phyloP scores from a whole-genome alignment of 768 basidiomycete species.

The Kwoniella mangroviensis region DNA sequence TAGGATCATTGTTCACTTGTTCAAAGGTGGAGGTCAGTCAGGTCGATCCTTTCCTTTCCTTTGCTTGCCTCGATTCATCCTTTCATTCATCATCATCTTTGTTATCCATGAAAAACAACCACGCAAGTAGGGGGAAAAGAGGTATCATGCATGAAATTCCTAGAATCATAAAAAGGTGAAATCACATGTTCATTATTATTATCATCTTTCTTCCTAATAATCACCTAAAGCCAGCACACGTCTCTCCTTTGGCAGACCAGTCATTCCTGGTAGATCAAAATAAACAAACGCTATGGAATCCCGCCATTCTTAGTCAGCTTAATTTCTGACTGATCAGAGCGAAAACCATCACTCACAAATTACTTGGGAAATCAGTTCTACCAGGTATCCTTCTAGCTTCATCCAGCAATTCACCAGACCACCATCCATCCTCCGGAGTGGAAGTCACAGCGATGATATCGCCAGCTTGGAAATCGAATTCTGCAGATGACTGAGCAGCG shows the following conservation, averaged over 20 bases:
- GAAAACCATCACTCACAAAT: constrained; percentile 51
- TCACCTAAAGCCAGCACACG: no score
- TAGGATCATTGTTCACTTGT: background rate
- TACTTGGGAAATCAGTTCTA: constrained; percentile 57
- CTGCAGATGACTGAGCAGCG: constrained; percentile 77
- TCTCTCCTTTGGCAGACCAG: background rate
- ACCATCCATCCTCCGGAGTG: constrained; percentile 97
- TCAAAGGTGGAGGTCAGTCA: background rate
- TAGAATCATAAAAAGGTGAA: background rate
- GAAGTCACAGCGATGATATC: constrained; percentile 95
- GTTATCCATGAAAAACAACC: background rate
- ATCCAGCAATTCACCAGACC: constrained; percentile 69
- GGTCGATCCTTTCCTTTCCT: background rate
- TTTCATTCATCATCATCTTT: background rate
- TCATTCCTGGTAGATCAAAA: constrained; percentile 26
- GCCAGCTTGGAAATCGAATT: constrained; percentile 93
- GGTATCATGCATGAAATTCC: constrained; percentile 1
- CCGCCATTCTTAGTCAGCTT: background rate
- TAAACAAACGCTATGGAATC: constrained; percentile 35
- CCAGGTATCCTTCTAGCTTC: constrained; percentile 56
- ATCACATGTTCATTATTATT: no score
- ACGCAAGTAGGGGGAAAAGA: background rate
- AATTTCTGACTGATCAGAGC: background rate
- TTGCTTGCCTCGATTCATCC: background rate
- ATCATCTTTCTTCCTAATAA: no score